Evolutionary conservation across 106 monocot species (phyloP).

Genomic region (Dendrobium huoshanense): DNA sequence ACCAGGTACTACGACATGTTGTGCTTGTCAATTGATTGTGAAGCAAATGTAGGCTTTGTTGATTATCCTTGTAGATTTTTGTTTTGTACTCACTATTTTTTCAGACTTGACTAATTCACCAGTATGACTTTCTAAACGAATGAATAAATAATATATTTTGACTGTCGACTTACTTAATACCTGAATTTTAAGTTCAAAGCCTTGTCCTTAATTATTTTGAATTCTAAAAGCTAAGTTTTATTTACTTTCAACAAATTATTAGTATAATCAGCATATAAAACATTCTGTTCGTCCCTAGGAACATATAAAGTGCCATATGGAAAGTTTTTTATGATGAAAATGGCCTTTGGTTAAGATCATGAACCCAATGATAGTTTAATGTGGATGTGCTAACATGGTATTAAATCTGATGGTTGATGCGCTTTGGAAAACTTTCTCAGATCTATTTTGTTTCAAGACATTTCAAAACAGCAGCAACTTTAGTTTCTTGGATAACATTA

Average conservation of each 20-base stretch:
- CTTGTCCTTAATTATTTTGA: not conserved
- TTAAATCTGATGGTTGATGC: not conserved
- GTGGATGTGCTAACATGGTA: not conserved
- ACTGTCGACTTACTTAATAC: not conserved
- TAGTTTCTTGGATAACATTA: not conserved
- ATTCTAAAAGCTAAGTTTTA: not conserved
- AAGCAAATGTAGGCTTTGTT: conserved; percentile 1
- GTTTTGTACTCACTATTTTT: not conserved
- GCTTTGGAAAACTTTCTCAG: not conserved
- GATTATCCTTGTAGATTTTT: not conserved
- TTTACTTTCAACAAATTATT: not conserved
- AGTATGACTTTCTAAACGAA: not conserved
- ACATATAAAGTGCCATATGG: not conserved
- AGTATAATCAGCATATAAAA: not conserved
- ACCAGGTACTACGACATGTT: conserved; percentile 51
- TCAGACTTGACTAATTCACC: not conserved
- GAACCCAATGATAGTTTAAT: not conserved
- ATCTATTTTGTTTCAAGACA: not conserved
- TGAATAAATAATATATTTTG: not conserved
- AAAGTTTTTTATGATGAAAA: not conserved
- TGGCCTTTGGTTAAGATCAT: not conserved
- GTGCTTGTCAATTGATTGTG: not conserved
- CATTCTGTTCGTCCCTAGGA: not conserved
- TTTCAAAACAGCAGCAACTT: not conserved
- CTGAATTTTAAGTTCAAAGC: not conserved